phyloP scores from a whole-genome alignment of 179 eudicot genomes.

The Patellifolia procumbens region DNA sequence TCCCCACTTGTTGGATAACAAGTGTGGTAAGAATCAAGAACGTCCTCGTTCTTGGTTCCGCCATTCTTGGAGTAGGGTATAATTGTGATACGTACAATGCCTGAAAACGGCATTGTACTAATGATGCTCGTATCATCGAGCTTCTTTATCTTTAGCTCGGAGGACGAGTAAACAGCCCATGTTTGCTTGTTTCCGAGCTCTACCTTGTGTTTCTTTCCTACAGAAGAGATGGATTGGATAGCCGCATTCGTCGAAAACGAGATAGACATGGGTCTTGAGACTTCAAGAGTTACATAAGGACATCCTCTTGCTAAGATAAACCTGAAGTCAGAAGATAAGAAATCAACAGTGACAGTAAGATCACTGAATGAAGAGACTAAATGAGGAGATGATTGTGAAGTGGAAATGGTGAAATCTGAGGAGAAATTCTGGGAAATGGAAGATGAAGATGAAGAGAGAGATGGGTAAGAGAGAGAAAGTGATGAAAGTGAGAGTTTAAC shows the following conservation, averaged over 20 bases:
- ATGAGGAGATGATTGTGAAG: constrained; percentile 35
- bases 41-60: constrained; percentile 34
- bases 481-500: constrained; percentile 14
- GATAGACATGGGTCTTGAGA: constrained; percentile 21
- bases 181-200: constrained; percentile 62
- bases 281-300: constrained; percentile 61
- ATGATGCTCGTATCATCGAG: constrained; percentile 29
- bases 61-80: constrained; percentile 39
- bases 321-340: constrained; percentile 44
- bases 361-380: constrained; percentile 52
- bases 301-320: constrained; percentile 68
- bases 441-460: constrained; percentile 16
- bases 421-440: constrained; percentile 49
- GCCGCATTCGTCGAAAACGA: constrained; percentile 48
- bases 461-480: constrained; percentile 20
- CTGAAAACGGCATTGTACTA: constrained; percentile 43
- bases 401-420: constrained; percentile 52
- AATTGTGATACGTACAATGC: constrained; percentile 59
- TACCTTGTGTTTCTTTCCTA: constrained; percentile 44
- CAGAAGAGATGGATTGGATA: constrained; percentile 35
- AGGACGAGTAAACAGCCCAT: constrained; percentile 69
- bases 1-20: constrained; percentile 66
- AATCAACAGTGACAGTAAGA: constrained; percentile 60
- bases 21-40: constrained; percentile 58
- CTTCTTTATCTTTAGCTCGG: constrained; percentile 37